A percentile compares a stretch with the other conserved stretches of the same genome.
These are phyloP conservation scores for Lipomyces lipofer DNA, from an alignment of 805 yeast genomes.

Conservation along the genomic window DNA sequence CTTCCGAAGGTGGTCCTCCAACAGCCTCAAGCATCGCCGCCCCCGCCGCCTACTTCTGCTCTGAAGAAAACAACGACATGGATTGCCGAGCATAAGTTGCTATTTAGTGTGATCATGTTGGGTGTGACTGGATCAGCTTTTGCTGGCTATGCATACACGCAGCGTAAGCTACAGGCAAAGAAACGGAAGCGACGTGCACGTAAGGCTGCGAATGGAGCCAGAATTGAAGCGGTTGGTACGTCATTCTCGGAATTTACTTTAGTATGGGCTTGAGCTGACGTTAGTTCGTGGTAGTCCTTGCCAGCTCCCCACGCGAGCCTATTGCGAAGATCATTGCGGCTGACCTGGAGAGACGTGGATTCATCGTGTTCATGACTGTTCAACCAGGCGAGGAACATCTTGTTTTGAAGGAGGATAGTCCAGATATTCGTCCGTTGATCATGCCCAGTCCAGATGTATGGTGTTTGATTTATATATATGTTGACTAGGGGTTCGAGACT, in stretches of 20 bases:
- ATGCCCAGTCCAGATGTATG: slow-evolving; percentile 38
- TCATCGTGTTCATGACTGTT: slow-evolving; percentile 76
- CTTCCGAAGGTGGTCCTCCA: slow-evolving; percentile 6
- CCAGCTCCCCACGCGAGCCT: slow-evolving; percentile 78
- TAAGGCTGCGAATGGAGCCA: slow-evolving; percentile 64
- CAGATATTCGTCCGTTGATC: slow-evolving; percentile 67
- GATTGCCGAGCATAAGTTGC: slow-evolving; percentile 24
- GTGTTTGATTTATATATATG: not conserved
- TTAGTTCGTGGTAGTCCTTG: slow-evolving; percentile 44
- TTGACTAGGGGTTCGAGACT: not conserved
- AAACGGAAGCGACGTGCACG: slow-evolving; percentile 55
- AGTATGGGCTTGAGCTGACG: not conserved
- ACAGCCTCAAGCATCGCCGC: slow-evolving; percentile 5
- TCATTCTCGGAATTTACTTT: not conserved
- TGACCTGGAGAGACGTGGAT: slow-evolving; percentile 77
- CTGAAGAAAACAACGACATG: slow-evolving; percentile 5
- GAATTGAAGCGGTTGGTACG: slow-evolving; percentile 63
- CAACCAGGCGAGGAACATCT: slow-evolving; percentile 58
- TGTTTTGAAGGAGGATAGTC: slow-evolving; percentile 53
- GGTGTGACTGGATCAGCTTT: slow-evolving; percentile 24
- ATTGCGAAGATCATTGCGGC: slow-evolving; percentile 66
- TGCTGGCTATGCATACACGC: slow-evolving; percentile 9
- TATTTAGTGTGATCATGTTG: slow-evolving; percentile 16
- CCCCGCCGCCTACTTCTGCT: slow-evolving; percentile 14
- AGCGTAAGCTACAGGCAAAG: slow-evolving; percentile 10